Conservation (phyloP, 2,329 filamentous ascomycete genomes). For the Stagonosporopsis rhizophila region DNA sequence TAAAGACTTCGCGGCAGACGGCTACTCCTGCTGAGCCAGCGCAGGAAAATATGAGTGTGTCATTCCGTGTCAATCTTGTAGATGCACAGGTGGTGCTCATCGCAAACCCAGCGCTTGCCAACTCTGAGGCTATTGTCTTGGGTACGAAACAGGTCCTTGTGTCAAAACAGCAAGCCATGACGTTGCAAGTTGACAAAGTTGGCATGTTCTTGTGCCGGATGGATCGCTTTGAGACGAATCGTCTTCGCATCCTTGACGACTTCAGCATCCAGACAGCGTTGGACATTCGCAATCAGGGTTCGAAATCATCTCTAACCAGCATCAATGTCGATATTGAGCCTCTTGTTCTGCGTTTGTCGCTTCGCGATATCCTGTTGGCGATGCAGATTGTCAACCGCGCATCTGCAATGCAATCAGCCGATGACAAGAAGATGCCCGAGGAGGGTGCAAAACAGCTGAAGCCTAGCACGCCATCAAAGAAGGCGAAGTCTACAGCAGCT, state of each 20-base stretch:
- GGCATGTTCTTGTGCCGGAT: conserved; percentile 99
- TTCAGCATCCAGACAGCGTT: conserved; percentile 91
- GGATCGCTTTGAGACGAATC: conserved; percentile 93
- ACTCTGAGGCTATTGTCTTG: conserved; percentile 93
- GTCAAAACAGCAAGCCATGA: conserved; percentile 91
- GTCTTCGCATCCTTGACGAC: conserved; percentile 92
- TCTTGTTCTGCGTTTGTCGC: conserved; percentile 84
- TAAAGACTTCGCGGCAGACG: conserved; percentile 28
- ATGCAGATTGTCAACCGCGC: conserved; percentile 92
- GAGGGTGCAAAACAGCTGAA: conserved; percentile 64
- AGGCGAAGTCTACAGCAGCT: conserved; percentile 57
- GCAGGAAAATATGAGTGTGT: conserved; percentile 70
- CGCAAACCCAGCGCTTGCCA: conserved; percentile 87
- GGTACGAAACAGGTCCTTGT: conserved; percentile 92
- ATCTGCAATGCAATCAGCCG: conserved; percentile 77
- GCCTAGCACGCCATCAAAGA: conserved; percentile 56
- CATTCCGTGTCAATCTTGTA: conserved; percentile 91
- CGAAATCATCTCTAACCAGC: conserved; percentile 69
- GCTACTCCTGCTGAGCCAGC: conserved; percentile 39
- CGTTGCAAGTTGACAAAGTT: conserved; percentile 89
- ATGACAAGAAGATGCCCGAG: conserved; percentile 54
- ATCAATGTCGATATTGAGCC: conserved; percentile 91
- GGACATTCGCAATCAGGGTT: conserved; percentile 71
- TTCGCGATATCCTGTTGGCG: conserved; percentile 92
- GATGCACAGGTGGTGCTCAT: conserved; percentile 97